phyloP scores from a whole-genome alignment of 2,329 filamentous ascomycete species.

The Cytospora mali region DNA sequence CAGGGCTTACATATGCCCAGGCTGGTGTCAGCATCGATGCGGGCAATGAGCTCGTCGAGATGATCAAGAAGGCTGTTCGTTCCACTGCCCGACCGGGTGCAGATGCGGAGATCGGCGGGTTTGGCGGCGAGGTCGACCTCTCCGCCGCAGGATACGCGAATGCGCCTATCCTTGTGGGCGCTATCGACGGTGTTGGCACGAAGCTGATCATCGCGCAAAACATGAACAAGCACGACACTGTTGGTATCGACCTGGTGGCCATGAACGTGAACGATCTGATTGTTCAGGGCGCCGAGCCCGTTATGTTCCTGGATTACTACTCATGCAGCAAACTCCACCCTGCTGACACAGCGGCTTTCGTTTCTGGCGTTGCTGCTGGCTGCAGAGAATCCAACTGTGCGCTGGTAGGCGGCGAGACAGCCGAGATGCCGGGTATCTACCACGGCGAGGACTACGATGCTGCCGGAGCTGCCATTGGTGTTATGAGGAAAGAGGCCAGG shows the following conservation, averaged over 20 bases:
- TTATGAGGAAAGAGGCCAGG: slow-evolving; percentile 68
- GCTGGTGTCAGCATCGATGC: slow-evolving; percentile 94
- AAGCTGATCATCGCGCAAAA: slow-evolving; percentile 95
- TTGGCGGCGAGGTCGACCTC: slow-evolving; percentile 85
- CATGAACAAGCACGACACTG: slow-evolving; percentile 87
- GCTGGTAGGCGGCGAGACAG: slow-evolving; percentile 94
- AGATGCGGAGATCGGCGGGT: slow-evolving; percentile 92
- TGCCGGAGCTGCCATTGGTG: slow-evolving; percentile 85
- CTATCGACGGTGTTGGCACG: slow-evolving; percentile 94
- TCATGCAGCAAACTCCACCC: slow-evolving; percentile 88
- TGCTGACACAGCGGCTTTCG: slow-evolving; percentile 77
- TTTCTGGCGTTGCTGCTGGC: slow-evolving; percentile 85
- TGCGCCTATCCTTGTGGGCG: slow-evolving; percentile 83
- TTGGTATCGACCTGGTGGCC: slow-evolving; percentile 94
- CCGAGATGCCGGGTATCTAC: slow-evolving; percentile 98
- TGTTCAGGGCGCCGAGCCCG: slow-evolving; percentile 90
- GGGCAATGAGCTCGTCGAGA: slow-evolving; percentile 88
- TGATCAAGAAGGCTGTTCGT: slow-evolving; percentile 87
- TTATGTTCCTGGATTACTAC: slow-evolving; percentile 98
- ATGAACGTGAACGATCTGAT: slow-evolving; percentile 99
- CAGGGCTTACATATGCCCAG: slow-evolving; percentile 80
- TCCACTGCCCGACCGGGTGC: slow-evolving; percentile 84
- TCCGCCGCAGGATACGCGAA: slow-evolving; percentile 71
- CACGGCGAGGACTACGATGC: slow-evolving; percentile 88
- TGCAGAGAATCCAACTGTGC: slow-evolving; percentile 85